Conservation (phyloP, 768 basidiomycete genomes). For the Podaxis carcinomalis region DNA sequence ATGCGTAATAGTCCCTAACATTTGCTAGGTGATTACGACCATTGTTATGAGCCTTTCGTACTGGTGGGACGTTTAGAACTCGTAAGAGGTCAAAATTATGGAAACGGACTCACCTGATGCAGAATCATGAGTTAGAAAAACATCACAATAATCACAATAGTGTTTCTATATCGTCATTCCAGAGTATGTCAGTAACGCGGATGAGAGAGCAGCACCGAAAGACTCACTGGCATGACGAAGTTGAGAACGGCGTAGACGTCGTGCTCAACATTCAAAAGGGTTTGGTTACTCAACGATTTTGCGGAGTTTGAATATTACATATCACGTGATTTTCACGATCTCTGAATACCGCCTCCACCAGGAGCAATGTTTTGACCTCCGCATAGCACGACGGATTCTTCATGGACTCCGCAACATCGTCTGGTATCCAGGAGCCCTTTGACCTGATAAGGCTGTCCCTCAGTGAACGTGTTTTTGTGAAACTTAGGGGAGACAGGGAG, state of each 20-base stretch:
- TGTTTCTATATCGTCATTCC: constrained; percentile 59
- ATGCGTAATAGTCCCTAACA: constrained; percentile 96
- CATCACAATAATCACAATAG: constrained; percentile 92
- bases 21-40: constrained; percentile 96
- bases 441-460: constrained; percentile 95
- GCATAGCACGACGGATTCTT: not conserved
- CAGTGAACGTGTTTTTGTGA: constrained; percentile 97
- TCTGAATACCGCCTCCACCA: not conserved
- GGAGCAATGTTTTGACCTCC: not conserved
- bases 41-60: constrained; percentile 97
- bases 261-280: not conserved
- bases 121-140: constrained; percentile 92
- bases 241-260: constrained; percentile 8
- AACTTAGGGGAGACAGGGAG: constrained; percentile 92
- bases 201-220: not conserved
- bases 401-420: constrained; percentile 64
- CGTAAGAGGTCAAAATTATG: not conserved
- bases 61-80: constrained; percentile 35
- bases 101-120: constrained; percentile 62
- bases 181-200: not conserved
- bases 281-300: not conserved
- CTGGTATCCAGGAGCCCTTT: constrained; percentile 91
- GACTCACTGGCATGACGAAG: constrained; percentile 61
- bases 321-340: constrained; percentile 17
- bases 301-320: constrained; percentile 22